Conservation (phyloP, 495 filamentous ascomycete genomes). For the Aspergillus egyptiacus region DNA sequence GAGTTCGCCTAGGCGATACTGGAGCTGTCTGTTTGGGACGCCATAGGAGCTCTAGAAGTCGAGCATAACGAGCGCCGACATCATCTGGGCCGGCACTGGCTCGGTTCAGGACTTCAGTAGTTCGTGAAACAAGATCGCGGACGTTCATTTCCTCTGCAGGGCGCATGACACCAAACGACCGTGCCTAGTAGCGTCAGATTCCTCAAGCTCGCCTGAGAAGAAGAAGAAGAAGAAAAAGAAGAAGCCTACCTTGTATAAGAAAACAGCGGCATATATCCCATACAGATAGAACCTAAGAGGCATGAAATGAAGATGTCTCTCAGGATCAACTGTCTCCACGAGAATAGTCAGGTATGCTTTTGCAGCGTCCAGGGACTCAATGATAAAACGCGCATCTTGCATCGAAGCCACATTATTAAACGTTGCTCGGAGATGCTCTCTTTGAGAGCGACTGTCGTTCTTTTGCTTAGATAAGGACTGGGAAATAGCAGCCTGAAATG, state of each 20-base stretch:
- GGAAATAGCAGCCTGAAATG: slow-evolving; percentile 60
- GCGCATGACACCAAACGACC: slow-evolving; percentile 50
- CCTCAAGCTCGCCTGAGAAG: background rate
- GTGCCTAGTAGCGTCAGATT: slow-evolving; percentile 27
- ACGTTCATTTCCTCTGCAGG: slow-evolving; percentile 47
- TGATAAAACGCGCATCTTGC: slow-evolving; percentile 58
- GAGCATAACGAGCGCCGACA: slow-evolving; percentile 49
- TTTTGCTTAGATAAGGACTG: slow-evolving; percentile 46
- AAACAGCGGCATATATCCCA: slow-evolving; percentile 52
- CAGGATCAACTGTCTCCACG: slow-evolving; percentile 48
- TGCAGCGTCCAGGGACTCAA: slow-evolving; percentile 57
- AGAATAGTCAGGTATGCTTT: slow-evolving; percentile 53
- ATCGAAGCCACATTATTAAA: slow-evolving; percentile 51
- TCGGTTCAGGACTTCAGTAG: slow-evolving; percentile 45
- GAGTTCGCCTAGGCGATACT: slow-evolving; percentile 24
- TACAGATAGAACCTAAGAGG: slow-evolving; percentile 55
- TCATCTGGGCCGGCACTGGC: slow-evolving; percentile 49
- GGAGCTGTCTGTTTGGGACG: slow-evolving; percentile 26
- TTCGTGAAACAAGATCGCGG: slow-evolving; percentile 47
- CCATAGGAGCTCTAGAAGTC: slow-evolving; percentile 51
- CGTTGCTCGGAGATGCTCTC: slow-evolving; percentile 39
- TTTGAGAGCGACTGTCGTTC: slow-evolving; percentile 30
- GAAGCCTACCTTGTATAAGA: slow-evolving; percentile 44
- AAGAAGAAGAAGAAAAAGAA: too few relatives aligned
- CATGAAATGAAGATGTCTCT: slow-evolving; percentile 54